phyloP scores from a whole-genome alignment of 305 asterid genomes.

The Fraxinus velutina region DNA sequence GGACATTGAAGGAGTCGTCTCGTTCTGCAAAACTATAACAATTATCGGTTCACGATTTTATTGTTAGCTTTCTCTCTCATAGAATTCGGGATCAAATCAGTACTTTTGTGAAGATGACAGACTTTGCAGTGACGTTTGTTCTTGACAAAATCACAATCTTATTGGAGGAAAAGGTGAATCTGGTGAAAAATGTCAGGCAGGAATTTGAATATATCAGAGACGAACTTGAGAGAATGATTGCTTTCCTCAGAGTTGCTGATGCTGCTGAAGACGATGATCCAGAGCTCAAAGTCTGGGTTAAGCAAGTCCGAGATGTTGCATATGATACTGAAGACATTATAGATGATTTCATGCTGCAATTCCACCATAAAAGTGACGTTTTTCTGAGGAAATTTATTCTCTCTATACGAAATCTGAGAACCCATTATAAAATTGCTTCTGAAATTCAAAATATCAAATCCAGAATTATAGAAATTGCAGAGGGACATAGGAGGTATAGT shows the following conservation, averaged over 20 bases:
- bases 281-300: slow-evolving; percentile 34
- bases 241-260: slow-evolving; percentile 36
- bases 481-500: slow-evolving; percentile 29
- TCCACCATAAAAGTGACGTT: background rate
- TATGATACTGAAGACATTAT: slow-evolving; percentile 37
- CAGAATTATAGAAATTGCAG: background rate
- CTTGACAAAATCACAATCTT: slow-evolving; percentile 28
- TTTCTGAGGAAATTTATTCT: background rate
- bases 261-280: slow-evolving; percentile 24
- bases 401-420: slow-evolving; percentile 12
- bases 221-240: slow-evolving; percentile 24
- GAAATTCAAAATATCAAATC: slow-evolving; percentile 26
- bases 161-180: slow-evolving; percentile 20
- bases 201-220: slow-evolving; percentile 33
- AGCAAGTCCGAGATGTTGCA: slow-evolving; percentile 35
- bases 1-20: background rate
- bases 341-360: slow-evolving; percentile 33
- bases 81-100: background rate
- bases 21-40: background rate
- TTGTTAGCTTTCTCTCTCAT: background rate
- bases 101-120: slow-evolving; percentile 27
- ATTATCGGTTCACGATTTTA: background rate
- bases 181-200: slow-evolving; percentile 19
- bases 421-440: slow-evolving; percentile 16
- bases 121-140: slow-evolving; percentile 23